Percentiles rank a stretch among this genome's conserved stretches.
These are phyloP conservation scores for Plasmodium vivax DNA, from an alignment of 169 alveolate genomes.

Conservation along the genomic window DNA sequence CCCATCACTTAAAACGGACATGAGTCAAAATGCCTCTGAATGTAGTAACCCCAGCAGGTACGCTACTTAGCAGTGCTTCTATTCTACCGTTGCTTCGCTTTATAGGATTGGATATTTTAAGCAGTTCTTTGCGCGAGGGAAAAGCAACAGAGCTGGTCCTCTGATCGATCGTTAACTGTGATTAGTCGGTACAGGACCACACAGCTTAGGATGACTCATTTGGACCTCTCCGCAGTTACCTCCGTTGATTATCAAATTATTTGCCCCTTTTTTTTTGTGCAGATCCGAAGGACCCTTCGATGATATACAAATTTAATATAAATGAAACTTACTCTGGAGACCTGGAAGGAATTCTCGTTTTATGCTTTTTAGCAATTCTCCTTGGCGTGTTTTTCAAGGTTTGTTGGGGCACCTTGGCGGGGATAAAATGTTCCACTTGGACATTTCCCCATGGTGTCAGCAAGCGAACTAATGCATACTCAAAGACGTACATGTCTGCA, in stretches of 20 bases:
- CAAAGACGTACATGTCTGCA: background rate
- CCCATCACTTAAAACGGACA: background rate
- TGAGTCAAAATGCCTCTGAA: conserved; percentile 41
- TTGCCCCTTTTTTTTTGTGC: background rate
- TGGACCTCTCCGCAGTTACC: background rate
- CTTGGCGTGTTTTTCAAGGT: conserved; percentile 58
- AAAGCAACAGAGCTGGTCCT: background rate
- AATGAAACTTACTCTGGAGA: conserved; percentile 57
- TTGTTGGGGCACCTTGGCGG: background rate
- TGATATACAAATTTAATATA: conserved; percentile 21
- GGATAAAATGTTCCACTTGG: background rate
- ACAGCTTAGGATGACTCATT: background rate
- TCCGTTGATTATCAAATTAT: background rate
- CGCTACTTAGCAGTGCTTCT: background rate
- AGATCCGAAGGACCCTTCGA: conserved; percentile 67
- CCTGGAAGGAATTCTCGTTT: conserved; percentile 42
- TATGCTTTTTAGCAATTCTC: conserved; percentile 57
- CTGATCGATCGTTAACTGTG: background rate
- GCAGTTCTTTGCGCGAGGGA: background rate
- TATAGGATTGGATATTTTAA: background rate
- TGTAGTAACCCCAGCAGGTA: conserved; percentile 64
- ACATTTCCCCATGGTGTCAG: background rate
- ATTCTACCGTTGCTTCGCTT: background rate
- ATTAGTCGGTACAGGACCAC: background rate
- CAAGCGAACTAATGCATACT: background rate